Evolutionary conservation across 768 basidiomycete genomes (phyloP), one percentile per base, ranked within the genome.

Genomic region (Kwoniella dendrophila): DNA sequence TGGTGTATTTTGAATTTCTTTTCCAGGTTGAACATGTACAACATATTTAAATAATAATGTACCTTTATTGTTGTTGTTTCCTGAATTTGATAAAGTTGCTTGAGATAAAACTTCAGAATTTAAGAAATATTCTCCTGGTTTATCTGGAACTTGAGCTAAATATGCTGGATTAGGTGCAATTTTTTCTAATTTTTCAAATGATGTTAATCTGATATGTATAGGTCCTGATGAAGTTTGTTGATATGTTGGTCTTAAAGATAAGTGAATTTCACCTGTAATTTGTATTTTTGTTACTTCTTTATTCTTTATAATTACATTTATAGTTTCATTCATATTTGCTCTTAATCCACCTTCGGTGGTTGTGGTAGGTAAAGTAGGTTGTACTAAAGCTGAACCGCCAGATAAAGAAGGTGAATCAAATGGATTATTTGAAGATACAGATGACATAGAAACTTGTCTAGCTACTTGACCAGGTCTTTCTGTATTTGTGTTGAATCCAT

Each of bases 101-200:
- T 65, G 50, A 2, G 74, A 65, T 24, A 78, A 74, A 1, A 74
- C 68, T 52, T 74, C 72, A 11, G 74, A 56, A 48, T 78, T 73
- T 29, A 81, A 68, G 34, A 71, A 69, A 68, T 78, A 81, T 62
- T 80, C 79, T 33, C 80, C 80, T 1, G 75, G 71, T 27, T 40
- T 62, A 20, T 73, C 72, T n/a, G 76, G 74, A 11, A 77, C 62
- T 34, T 78, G 63, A 45, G 68, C 52, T 12, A 82, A 64, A 62
- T 73, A 81, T 2, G 74, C 68, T 20, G 79, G 74, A 62, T 82
- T 82, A 2, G 81, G 81, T 5, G 80, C 81, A n/a, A 78, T 76
- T 64, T 81, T 82, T 40, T 82, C 81, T n/a, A 81, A 64, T 18
- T 62, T 61, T 54, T 81, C 79, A 52, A 80, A 80, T 8, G 67